Percentiles rank a stretch among this genome's conserved stretches.
phyloP scores from a whole-genome alignment of 2,329 filamentous ascomycete species.

The Emericellopsis atlantica region DNA sequence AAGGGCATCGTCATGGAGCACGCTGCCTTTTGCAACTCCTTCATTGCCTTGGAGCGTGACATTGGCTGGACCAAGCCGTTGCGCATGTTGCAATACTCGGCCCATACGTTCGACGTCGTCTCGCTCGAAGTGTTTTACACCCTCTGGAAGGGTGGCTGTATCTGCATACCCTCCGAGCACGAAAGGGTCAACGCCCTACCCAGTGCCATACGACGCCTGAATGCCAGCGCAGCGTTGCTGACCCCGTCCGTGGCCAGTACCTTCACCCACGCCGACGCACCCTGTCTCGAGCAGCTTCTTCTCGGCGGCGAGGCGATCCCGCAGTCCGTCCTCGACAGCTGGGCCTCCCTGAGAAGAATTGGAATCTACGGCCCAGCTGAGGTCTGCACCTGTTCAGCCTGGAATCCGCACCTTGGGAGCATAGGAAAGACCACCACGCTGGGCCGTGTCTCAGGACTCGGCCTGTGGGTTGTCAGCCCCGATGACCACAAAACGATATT shows the following conservation, averaged over 20 bases:
- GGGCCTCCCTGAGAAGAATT: slow-evolving; percentile 9
- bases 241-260: slow-evolving; percentile 7
- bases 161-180: slow-evolving; percentile 4
- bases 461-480: slow-evolving; percentile 25
- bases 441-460: slow-evolving; percentile 2
- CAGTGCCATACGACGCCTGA: slow-evolving; percentile 3
- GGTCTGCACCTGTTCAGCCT: slow-evolving; percentile 5
- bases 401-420: slow-evolving; percentile 17
- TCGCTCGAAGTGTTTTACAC: neutral
- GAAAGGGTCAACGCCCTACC: slow-evolving; percentile 4
- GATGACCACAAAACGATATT: slow-evolving; percentile 8
- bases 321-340: slow-evolving; percentile 1
- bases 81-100: neutral
- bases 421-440: slow-evolving; percentile 1
- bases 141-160: neutral
- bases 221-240: slow-evolving; percentile 4
- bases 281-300: slow-evolving; percentile 5
- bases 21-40: slow-evolving; percentile 4
- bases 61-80: slow-evolving; percentile 11
- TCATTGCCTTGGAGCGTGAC: neutral
- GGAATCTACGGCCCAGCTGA: slow-evolving; percentile 29
- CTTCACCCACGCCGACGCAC: slow-evolving; percentile 1
- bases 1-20: slow-evolving; percentile 11
- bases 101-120: slow-evolving; percentile 1
- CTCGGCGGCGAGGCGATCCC: slow-evolving; percentile 15